Evolutionary conservation across 805 yeast species (phyloP).

Genomic region (Candida easanensis): DNA sequence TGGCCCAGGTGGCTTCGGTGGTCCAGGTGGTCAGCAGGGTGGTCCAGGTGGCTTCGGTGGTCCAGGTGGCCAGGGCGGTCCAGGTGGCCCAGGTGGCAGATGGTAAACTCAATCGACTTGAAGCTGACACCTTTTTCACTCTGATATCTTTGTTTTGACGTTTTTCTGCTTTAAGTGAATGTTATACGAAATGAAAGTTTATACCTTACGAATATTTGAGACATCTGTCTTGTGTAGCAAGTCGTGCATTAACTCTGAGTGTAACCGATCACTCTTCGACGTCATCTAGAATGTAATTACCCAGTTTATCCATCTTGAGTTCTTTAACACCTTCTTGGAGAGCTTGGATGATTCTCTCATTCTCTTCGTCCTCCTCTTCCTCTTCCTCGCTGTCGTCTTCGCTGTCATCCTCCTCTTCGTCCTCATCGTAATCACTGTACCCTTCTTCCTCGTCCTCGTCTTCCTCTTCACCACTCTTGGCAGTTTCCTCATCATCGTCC

Average conservation of each 20-base stretch:
- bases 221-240: too few species aligned
- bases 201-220: too few species aligned
- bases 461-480: constrained; percentile 37
- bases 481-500: constrained; percentile 29
- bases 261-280: too few species aligned
- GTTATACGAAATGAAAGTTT: neutral
- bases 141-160: too few species aligned
- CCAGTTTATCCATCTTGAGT: constrained; percentile 78
- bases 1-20: constrained; percentile 17
- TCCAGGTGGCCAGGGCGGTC: constrained; percentile 19
- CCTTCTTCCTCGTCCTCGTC: constrained; percentile 41
- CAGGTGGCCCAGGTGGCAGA: constrained; percentile 26
- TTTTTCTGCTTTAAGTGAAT: too few species aligned
- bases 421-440: constrained; percentile 32
- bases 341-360: constrained; percentile 67
- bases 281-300: constrained; percentile 69
- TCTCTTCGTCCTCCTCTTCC: constrained; percentile 42
- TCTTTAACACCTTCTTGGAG: constrained; percentile 58
- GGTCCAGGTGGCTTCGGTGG: constrained; percentile 17
- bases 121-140: neutral
- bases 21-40: constrained; percentile 23
- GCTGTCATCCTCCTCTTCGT: constrained; percentile 51
- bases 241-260: too few species aligned
- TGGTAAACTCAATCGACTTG: constrained; percentile 21
- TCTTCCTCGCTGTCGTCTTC: constrained; percentile 31